Evolutionary conservation across 371 early-diverging fungal genomes (phyloP).

Genomic region (Circinella umbellata): DNA sequence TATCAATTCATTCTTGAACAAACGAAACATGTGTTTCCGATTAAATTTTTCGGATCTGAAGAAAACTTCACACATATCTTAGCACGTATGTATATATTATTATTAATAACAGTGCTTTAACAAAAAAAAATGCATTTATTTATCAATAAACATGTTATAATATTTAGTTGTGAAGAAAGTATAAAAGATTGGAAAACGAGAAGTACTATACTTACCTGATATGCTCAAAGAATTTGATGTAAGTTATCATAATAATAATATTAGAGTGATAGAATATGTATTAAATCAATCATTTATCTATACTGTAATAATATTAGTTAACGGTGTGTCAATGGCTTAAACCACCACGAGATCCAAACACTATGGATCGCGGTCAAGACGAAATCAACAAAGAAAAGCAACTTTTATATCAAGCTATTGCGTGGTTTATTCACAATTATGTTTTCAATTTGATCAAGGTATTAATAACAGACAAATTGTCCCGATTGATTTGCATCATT

Average conservation of each 20-base stretch:
- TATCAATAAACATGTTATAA: not conserved
- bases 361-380: constrained; percentile 24
- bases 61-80: constrained; percentile 50
- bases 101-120: too few species aligned
- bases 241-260: not conserved
- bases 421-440: constrained; percentile 70
- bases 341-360: constrained; percentile 26
- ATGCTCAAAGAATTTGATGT: constrained; percentile 44
- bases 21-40: constrained; percentile 53
- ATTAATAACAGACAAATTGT: not conserved
- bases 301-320: not conserved
- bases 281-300: too few species aligned
- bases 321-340: not conserved
- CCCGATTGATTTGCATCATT: too few species aligned
- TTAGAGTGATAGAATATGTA: not conserved
- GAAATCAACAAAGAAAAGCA: constrained; percentile 57
- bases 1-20: constrained; percentile 16
- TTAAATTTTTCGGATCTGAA: constrained; percentile 54
- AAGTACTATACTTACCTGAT: constrained; percentile 64
- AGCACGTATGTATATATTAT: constrained; percentile 37
- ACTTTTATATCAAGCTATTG: constrained; percentile 59
- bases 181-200: constrained; percentile 59
- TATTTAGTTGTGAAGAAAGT: constrained; percentile 50
- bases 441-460: constrained; percentile 63
- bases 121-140: not conserved